Percentiles rank a stretch among this genome's conserved stretches.
Conservation (phyloP, 495 filamentous ascomycete genomes). For the Hypoxylon fuscum region DNA sequence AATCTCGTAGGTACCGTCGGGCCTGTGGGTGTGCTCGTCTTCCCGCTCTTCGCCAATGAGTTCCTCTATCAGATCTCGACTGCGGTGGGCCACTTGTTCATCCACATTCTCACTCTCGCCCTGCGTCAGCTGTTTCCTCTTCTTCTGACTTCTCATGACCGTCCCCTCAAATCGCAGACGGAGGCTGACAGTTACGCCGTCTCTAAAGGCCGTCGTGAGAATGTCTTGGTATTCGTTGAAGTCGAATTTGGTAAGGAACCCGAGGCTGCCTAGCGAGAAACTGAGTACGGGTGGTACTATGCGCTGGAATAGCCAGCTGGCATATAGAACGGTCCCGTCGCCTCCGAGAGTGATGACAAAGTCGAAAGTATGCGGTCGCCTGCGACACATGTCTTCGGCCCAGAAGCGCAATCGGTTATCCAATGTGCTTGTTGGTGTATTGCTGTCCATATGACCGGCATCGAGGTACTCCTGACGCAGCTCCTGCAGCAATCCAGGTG, state of each 20-base stretch:
- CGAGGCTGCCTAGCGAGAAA: constrained; percentile 89
- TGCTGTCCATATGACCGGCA: constrained; percentile 33
- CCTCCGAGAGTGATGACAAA: constrained; percentile 95
- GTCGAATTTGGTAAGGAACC: constrained; percentile 96
- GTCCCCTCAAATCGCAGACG: constrained; percentile 92
- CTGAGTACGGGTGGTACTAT: constrained; percentile 93
- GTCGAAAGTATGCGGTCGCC: constrained; percentile 87
- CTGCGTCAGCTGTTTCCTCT: constrained; percentile 27
- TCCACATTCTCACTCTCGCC: constrained; percentile 44
- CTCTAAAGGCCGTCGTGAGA: constrained; percentile 74
- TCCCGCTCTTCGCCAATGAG: constrained; percentile 84
- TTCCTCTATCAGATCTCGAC: constrained; percentile 85
- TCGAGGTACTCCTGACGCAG: constrained; percentile 43
- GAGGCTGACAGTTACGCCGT: constrained; percentile 89
- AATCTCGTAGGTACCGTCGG: constrained; percentile 84
- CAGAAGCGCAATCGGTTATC: constrained; percentile 77
- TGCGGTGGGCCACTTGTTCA: constrained; percentile 35
- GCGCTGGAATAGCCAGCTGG: constrained; percentile 96
- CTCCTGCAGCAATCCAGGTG: constrained; percentile 64
- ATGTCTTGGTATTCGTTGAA: constrained; percentile 77
- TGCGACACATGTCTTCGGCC: constrained; percentile 78
- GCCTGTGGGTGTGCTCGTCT: constrained; percentile 80
- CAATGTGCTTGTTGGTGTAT: constrained; percentile 60
- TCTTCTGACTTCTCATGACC: constrained; percentile 82
- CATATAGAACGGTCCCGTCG: constrained; percentile 94